Percentiles rank a stretch among this genome's conserved stretches.
These are phyloP conservation scores for Schoenoplectus tabernaemontani DNA, from an alignment of 202 grass and related monocot species.

Conservation along the genomic window DNA sequence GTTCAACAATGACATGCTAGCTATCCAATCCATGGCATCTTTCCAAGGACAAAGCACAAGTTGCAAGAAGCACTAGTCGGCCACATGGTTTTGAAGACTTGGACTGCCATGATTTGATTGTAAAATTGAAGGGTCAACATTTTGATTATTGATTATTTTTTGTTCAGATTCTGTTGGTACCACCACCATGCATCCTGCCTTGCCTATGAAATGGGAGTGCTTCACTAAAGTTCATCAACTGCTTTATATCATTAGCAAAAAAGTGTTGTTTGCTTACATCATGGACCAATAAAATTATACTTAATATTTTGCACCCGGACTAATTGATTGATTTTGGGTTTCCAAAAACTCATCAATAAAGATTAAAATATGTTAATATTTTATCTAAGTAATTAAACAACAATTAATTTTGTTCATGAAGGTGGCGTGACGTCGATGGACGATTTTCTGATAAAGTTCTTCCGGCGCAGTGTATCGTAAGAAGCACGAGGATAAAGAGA, in stretches of 20 bases:
- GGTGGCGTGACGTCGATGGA: slow-evolving; percentile 72
- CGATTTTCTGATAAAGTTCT: slow-evolving; percentile 68
- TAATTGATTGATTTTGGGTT: background rate
- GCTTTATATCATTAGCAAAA: background rate
- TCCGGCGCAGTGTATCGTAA: slow-evolving; percentile 55
- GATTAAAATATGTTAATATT: background rate
- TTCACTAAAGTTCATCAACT: background rate
- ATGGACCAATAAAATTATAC: background rate
- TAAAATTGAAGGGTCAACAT: background rate
- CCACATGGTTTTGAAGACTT: slow-evolving; percentile 3
- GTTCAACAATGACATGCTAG: background rate
- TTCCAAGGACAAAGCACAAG: no score
- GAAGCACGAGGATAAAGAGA: slow-evolving; percentile 58
- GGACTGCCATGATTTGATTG: background rate
- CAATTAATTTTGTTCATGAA: slow-evolving; percentile 13
- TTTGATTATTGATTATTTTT: background rate
- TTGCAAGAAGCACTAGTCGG: no score
- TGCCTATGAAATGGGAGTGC: background rate
- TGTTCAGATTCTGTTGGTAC: background rate
- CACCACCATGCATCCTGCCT: background rate
- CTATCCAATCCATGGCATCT: background rate
- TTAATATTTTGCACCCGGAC: background rate
- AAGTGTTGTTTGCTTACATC: no score
- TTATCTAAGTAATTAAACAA: background rate
- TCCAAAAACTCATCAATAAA: background rate